phyloP scores from a whole-genome alignment of 2,329 filamentous ascomycete genomes.

The Aotearoamyces nothofagi region DNA sequence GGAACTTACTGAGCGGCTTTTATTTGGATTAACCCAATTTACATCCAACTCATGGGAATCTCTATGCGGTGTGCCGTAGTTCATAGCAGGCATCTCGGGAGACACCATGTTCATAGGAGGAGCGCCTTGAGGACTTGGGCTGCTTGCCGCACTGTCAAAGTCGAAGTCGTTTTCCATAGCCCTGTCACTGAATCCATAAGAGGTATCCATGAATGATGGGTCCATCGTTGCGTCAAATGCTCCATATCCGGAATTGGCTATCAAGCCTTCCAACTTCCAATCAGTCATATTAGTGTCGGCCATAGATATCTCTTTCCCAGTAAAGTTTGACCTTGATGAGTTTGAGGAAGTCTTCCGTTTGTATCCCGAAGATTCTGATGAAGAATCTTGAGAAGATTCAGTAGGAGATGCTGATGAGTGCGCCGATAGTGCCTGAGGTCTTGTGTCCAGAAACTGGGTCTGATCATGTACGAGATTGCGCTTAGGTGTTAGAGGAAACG shows the following conservation, averaged over 20 bases:
- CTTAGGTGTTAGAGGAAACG: no score
- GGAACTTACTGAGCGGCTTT: conserved; percentile 26
- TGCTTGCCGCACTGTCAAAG: conserved; percentile 43
- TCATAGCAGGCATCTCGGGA: conserved; percentile 24
- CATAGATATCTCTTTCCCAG: conserved; percentile 27
- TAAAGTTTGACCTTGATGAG: conserved; percentile 28
- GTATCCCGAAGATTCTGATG: conserved; percentile 35
- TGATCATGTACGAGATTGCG: no score
- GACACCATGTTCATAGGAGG: conserved; percentile 23
- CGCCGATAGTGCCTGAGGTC: no score
- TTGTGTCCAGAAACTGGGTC: no score
- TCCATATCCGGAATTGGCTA: conserved; percentile 22
- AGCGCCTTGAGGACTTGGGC: conserved; percentile 27
- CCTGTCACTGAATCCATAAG: conserved; percentile 25
- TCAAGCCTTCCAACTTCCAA: conserved; percentile 26
- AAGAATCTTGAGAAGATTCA: no score
- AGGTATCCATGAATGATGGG: conserved; percentile 19
- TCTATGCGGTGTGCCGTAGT: conserved; percentile 19
- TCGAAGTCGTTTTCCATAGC: conserved; percentile 36
- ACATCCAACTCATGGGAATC: conserved; percentile 12
- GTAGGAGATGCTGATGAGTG: no score
- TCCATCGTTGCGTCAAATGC: conserved; percentile 23
- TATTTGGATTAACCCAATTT: conserved; percentile 20
- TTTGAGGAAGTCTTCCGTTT: conserved; percentile 31
- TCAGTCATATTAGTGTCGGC: conserved; percentile 24